A percentile compares a stretch with the other conserved stretches of the same genome.
These are phyloP conservation scores for Cicer bijugum DNA, from an alignment of 306 rosid genomes.

Conservation along the genomic window DNA sequence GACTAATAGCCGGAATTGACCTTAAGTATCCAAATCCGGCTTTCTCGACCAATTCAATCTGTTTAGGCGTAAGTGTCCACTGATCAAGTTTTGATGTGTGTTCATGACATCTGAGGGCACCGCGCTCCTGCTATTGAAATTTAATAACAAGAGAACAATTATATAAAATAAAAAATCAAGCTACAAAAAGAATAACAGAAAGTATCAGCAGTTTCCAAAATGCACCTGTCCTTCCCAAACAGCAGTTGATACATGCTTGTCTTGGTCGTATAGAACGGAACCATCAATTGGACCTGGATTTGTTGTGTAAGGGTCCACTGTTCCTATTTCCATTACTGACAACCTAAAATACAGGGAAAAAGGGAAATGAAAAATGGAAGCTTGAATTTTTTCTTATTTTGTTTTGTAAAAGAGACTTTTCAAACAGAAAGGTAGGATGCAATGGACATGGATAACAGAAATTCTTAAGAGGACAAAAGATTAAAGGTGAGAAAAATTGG, in stretches of 20 bases:
- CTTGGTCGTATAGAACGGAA: conserved; percentile 93
- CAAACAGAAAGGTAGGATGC: neutral
- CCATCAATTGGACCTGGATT: conserved; percentile 96
- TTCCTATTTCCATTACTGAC: conserved; percentile 67
- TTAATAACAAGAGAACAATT: conserved; percentile 28
- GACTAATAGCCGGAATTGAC: conserved; percentile 94
- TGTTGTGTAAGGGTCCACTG: conserved; percentile 74
- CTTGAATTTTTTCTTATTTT: neutral
- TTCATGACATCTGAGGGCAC: conserved; percentile 98
- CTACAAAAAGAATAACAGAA: conserved; percentile 19
- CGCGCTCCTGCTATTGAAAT: conserved; percentile 79
- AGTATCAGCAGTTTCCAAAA: conserved; percentile 38
- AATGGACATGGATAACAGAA: conserved; percentile 6
- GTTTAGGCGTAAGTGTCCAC: conserved; percentile 78
- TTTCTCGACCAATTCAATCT: conserved; percentile 77
- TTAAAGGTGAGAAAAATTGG: conserved; percentile 10
- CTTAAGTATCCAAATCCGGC: conserved; percentile 93
- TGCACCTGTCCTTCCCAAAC: conserved; percentile 99
- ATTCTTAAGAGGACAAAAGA: conserved; percentile 6
- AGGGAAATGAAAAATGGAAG: conserved; percentile 32
- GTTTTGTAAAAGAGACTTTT: conserved; percentile 22
- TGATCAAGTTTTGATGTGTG: conserved; percentile 98
- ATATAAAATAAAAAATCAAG: neutral
- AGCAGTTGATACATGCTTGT: conserved; percentile 94
- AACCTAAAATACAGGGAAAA: conserved; percentile 37